Percentiles rank a stretch among this genome's conserved stretches.
Evolutionary conservation across 192 early-diverging fungal genomes (phyloP).

Genomic region (Lobosporangium transversale): DNA sequence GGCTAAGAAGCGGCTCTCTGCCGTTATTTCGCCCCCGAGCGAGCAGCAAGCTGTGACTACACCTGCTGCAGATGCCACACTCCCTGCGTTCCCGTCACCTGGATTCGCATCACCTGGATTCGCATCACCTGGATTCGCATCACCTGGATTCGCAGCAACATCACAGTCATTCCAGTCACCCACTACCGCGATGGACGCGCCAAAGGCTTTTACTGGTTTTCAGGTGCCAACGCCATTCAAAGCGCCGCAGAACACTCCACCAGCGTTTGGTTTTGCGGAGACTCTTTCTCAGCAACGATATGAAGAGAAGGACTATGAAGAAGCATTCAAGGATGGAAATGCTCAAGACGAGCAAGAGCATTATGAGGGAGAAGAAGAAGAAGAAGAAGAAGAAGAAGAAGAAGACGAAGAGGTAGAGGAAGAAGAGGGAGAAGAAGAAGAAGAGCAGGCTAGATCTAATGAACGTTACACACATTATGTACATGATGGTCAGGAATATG

Average conservation of each 20-base stretch:
- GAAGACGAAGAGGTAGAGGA: conserved; percentile 3
- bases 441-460: not conserved
- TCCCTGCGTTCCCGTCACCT: not conserved
- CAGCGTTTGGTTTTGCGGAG: conserved; percentile 1
- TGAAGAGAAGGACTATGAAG: not conserved
- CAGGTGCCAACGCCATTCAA: conserved; percentile 18
- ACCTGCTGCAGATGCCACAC: not conserved
- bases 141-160: not conserved
- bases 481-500: conserved; percentile 43
- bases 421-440: conserved; percentile 4
- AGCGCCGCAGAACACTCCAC: not conserved
- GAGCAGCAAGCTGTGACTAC: conserved; percentile 3
- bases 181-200: too few relatives aligned
- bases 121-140: not conserved
- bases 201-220: conserved; percentile 23
- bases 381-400: conserved; percentile 12
- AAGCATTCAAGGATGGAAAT: not conserved
- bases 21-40: conserved; percentile 5
- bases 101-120: not conserved
- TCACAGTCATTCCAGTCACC: conserved; percentile 6
- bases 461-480: conserved; percentile 13
- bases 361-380: conserved; percentile 9
- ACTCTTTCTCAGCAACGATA: not conserved
- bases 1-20: conserved; percentile 29
- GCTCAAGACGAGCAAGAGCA: not conserved